Evolutionary conservation across 2,329 filamentous ascomycete genomes (phyloP).

Genomic region (Xylariaceae sp.): DNA sequence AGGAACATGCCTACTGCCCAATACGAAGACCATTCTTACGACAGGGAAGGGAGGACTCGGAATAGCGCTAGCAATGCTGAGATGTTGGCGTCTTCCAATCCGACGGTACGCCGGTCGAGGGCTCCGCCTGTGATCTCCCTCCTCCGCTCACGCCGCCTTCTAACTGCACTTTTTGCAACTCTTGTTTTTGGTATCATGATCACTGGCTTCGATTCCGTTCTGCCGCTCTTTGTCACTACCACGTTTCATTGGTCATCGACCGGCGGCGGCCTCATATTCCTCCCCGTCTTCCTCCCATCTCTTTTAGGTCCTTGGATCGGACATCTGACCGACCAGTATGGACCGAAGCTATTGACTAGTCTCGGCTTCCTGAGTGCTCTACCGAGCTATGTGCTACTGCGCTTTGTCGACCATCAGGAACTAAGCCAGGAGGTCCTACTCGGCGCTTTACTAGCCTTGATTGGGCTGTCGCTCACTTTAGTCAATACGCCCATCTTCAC

Average conservation of each 20-base stretch:
- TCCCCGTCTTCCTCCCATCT: not conserved
- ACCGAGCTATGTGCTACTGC: not conserved
- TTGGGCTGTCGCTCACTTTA: not conserved
- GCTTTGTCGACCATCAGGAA: not conserved
- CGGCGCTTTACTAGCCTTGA: not conserved
- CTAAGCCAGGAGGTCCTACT: not conserved
- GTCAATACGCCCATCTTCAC: not conserved
- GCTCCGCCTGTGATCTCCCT: not conserved
- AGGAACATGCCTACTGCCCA: not conserved
- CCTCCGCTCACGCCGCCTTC: not conserved
- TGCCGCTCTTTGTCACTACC: not conserved
- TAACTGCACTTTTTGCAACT: not conserved
- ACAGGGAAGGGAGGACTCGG: not conserved
- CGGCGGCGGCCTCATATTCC: not conserved
- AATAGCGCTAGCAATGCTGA: not conserved
- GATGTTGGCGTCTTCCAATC: too few relatives aligned
- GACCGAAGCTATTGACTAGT: not conserved
- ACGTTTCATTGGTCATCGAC: not conserved
- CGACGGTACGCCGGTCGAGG: not conserved
- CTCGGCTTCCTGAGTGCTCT: not conserved
- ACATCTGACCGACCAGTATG: not conserved
- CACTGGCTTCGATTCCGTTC: not conserved
- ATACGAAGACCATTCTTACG: not conserved
- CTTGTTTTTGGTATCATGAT: not conserved
- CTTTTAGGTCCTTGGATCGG: not conserved